Conservation (phyloP, 1,284 basidiomycete species). For the Cryptococcus depauperatus region DNA sequence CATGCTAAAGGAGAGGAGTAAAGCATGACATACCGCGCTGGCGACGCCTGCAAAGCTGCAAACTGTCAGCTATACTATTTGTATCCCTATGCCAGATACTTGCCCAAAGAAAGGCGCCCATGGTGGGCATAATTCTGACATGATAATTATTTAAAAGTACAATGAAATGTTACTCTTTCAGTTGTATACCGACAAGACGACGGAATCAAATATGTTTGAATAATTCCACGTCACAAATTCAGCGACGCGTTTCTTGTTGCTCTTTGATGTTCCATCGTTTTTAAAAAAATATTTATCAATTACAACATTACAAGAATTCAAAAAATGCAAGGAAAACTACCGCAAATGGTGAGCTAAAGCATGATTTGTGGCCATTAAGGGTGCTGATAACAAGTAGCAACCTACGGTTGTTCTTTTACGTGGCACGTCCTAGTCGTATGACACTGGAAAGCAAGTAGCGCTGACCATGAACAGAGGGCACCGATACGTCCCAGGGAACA, state of each 20-base stretch:
- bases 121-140: slow-evolving; percentile 43
- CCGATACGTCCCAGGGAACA: slow-evolving; percentile 92
- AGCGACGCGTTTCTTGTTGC: no score
- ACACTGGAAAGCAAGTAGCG: not conserved
- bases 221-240: slow-evolving; percentile 12
- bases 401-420: slow-evolving; percentile 86
- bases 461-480: slow-evolving; percentile 58
- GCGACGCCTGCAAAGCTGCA: slow-evolving; percentile 40
- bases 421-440: slow-evolving; percentile 29
- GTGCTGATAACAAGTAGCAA: slow-evolving; percentile 54
- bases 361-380: not conserved
- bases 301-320: not conserved
- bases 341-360: slow-evolving; percentile 36
- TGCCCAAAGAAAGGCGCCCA: slow-evolving; percentile 47
- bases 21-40: slow-evolving; percentile 25
- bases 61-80: slow-evolving; percentile 9
- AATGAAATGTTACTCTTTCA: no score
- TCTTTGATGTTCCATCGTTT: no score
- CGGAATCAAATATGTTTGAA: no score
- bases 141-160: slow-evolving; percentile 20
- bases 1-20: not conserved
- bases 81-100: slow-evolving; percentile 9
- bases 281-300: no score
- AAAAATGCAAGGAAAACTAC: slow-evolving; percentile 41
- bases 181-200: no score